Evolutionary conservation across 192 early-diverging fungal genomes (phyloP).

Genomic region (Helicostylum pulchrum): DNA sequence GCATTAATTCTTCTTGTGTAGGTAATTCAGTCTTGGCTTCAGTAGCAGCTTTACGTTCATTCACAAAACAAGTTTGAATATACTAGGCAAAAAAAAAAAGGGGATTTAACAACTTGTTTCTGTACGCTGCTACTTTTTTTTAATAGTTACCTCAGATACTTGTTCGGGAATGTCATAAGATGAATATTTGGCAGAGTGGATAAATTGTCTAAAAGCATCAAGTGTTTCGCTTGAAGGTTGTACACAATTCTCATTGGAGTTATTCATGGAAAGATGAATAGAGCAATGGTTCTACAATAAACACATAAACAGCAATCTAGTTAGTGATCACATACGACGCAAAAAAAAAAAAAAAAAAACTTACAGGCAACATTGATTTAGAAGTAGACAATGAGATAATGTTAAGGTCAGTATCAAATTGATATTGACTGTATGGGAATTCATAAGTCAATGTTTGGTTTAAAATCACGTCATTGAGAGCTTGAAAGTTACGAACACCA

Average conservation of each 20-base stretch:
- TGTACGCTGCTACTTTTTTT: background rate
- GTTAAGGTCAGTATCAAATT: conserved; percentile 65
- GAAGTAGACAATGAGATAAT: conserved; percentile 61
- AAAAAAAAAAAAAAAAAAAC: background rate
- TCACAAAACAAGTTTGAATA: conserved; percentile 42
- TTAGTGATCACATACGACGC: background rate
- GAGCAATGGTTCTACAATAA: conserved; percentile 26
- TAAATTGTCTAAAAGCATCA: conserved; percentile 52
- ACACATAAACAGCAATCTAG: background rate
- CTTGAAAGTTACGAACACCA: conserved; percentile 70
- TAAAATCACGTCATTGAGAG: conserved; percentile 55
- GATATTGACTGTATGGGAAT: conserved; percentile 70
- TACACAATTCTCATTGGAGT: conserved; percentile 43
- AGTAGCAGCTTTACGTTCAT: conserved; percentile 32
- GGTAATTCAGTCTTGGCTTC: conserved; percentile 18
- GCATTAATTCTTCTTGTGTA: conserved; percentile 40
- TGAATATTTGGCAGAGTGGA: conserved; percentile 47
- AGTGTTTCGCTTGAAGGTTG: conserved; percentile 43
- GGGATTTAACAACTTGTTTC: background rate
- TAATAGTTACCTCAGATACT: conserved; percentile 50
- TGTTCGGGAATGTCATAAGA: conserved; percentile 60
- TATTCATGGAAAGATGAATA: conserved; percentile 6
- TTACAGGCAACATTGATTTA: conserved; percentile 68
- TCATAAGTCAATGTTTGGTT: conserved; percentile 62
- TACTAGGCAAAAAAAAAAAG: conserved; percentile 19